These are phyloP conservation scores for Ochetophila trinervis DNA, from an alignment of 306 rosid species.

Conservation along the genomic window DNA sequence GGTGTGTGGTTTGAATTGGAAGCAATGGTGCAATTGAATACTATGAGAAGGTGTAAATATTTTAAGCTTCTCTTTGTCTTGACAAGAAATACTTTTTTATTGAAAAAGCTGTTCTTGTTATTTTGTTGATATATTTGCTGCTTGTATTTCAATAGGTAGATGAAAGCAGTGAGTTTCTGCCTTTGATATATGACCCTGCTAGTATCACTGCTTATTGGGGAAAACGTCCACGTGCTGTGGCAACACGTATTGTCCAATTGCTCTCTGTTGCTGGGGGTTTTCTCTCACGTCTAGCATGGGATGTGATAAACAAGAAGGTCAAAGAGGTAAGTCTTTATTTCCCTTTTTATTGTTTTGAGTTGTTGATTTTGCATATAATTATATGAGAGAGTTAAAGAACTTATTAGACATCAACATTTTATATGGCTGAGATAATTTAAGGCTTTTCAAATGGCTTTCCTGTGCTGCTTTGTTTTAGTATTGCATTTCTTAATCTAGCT, in stretches of 20 bases:
- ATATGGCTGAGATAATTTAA: not conserved
- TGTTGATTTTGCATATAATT: not conserved
- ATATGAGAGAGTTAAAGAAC: not conserved
- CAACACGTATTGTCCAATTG: slow-evolving; percentile 79
- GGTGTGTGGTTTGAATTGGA: no score
- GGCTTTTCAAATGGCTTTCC: not conserved
- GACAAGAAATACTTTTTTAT: slow-evolving; percentile 1
- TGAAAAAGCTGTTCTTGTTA: not conserved
- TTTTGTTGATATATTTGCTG: slow-evolving; percentile 9
- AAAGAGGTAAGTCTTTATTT: slow-evolving; percentile 60
- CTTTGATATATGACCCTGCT: slow-evolving; percentile 79
- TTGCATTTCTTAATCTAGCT: no score
- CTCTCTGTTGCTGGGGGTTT: slow-evolving; percentile 96
- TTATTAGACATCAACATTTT: not conserved
- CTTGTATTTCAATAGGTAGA: slow-evolving; percentile 53
- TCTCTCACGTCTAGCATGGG: slow-evolving; percentile 74
- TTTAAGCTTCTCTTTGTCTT: slow-evolving; percentile 7
- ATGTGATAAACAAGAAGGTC: slow-evolving; percentile 78
- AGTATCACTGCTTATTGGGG: slow-evolving; percentile 96
- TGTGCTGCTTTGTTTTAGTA: not conserved
- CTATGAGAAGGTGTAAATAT: not conserved
- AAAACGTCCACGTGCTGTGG: slow-evolving; percentile 88
- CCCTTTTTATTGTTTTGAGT: slow-evolving; percentile 3
- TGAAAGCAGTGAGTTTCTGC: slow-evolving; percentile 93
- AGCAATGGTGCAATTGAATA: not conserved